Evolutionary conservation across 495 filamentous ascomycete genomes (phyloP), one percentile per base, ranked within the genome.

Genomic region (Immersiella caudata): DNA sequence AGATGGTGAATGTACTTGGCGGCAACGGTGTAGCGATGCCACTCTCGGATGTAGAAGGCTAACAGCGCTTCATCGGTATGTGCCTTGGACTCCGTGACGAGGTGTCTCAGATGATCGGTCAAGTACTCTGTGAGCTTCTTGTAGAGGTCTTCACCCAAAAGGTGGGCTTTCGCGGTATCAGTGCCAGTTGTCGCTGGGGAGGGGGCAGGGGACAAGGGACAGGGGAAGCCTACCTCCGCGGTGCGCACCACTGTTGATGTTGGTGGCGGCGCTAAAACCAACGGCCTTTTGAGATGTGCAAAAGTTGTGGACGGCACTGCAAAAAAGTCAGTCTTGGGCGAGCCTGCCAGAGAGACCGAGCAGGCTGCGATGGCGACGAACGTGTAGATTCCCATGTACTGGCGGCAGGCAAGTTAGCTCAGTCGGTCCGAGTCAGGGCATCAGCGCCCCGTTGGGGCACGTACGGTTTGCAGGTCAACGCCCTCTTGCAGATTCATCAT

Each of bases 351-450:
- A 35, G 24, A 26, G n/a, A 8, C 21, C 18, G 24, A 61, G 33
- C 24, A 36, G 52, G 51, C 21, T 20, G 26, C 26, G 60, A 49
- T 26, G 21, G 36, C 29, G 26, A 83, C 90, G 67, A 76, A 93
- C 92, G 95, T 97, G 83, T 99, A 99, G 65, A 98, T 88, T 50
- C 91, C 92, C 95, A 99, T 97, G 78, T 99, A 99, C 92, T 72
- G 55, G 33, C 25, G 59, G 49, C 67, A 29, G 40, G 18, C 33
- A 22, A 26, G 70, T 65, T 54, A 76, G 67, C 62, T n/a, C 4
- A 25, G 9, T 46, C 6, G 26, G 18, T 50, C 29, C 11, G 14
- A 27, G 6, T 22, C 7, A 33, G 40, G 26, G 20, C 9, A 21
- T 36, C 16, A 12, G 55, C 70, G 4, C 12, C 51, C 12, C 3